A percentile compares a stretch with the other conserved stretches of the same genome.
These are phyloP conservation scores for Suillus clintonianus DNA, from an alignment of 768 basidiomycete genomes.

Conservation along the genomic window DNA sequence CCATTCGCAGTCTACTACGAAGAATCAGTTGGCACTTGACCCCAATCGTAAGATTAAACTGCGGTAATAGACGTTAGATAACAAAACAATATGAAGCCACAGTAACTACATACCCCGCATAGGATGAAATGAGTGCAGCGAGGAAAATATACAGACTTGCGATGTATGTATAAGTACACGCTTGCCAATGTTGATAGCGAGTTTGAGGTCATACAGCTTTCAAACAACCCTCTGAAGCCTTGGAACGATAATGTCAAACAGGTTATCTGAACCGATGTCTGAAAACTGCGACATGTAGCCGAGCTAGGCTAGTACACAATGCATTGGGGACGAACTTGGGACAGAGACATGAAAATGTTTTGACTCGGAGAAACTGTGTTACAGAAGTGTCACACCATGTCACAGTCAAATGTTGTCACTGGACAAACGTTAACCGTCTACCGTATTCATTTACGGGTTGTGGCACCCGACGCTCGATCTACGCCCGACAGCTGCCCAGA, in stretches of 20 bases:
- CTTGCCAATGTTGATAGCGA: neutral
- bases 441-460: neutral
- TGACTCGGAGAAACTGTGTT: no score
- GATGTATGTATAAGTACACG: no score
- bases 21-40: constrained; percentile 3
- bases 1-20: neutral
- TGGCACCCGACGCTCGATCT: neutral
- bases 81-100: neutral
- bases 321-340: no score
- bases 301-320: neutral
- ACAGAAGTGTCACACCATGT: neutral
- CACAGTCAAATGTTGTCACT: no score
- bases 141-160: neutral
- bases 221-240: neutral
- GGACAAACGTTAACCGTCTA: no score
- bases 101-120: neutral
- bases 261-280: neutral
- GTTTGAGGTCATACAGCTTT: neutral
- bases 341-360: neutral
- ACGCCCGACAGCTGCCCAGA: neutral
- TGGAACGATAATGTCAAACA: neutral
- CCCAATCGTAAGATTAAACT: neutral
- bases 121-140: neutral
- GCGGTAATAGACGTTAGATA: neutral
- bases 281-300: neutral